Evolutionary conservation across 2,329 filamentous ascomycete genomes (phyloP), one percentile per base, ranked within the genome.

Genomic region (Phyllosticta ampelicida): DNA sequence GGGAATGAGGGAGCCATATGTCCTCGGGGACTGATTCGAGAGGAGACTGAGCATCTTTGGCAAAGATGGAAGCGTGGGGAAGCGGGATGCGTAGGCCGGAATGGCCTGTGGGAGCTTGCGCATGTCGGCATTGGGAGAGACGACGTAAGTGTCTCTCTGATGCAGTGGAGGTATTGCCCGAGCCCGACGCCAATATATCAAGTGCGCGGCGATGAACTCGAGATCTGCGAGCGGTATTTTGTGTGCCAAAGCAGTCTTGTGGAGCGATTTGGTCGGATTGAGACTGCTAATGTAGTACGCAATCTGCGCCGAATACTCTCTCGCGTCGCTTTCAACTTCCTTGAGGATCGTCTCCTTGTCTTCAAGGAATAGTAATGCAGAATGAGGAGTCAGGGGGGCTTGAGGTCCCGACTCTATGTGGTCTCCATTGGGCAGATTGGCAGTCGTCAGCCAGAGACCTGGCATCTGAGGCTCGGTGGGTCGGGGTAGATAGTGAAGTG

Each of bases 101-200:
- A 84, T 82, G 11, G 90, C 89, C 26, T 80, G 75, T 20, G 85
- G 79, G 0, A 97, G 79, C 52, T 84, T 83, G 55, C 80, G 77
- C 65, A 90, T 81, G 65, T 96, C 86, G 61, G 90, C 90, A 69
- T 95, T 95, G 0, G 92, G 91, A 1, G 89, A 95, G 26, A 96
- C 83, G 30, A 97, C 87, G 71, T 97, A 99, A 10, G 86, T 87
- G 69, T 97, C 91, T 53, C 91, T 82, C 50, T 88, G 87, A 67
- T 96, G 90, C 5, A 99, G 81, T 0, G 94, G 94, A 4, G 90
- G 88, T 48, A 97, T 92, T 16, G 92, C 87, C 61, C 95, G 88
- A 52, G 92, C 94, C 59, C 91, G 86, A 21, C 94, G 86, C 91
- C 92, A 97, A 74, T 95, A 95, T 61, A 97, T 90, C 62, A 99